phyloP scores from a whole-genome alignment of 306 rosid genomes.

The Delonix regia region DNA sequence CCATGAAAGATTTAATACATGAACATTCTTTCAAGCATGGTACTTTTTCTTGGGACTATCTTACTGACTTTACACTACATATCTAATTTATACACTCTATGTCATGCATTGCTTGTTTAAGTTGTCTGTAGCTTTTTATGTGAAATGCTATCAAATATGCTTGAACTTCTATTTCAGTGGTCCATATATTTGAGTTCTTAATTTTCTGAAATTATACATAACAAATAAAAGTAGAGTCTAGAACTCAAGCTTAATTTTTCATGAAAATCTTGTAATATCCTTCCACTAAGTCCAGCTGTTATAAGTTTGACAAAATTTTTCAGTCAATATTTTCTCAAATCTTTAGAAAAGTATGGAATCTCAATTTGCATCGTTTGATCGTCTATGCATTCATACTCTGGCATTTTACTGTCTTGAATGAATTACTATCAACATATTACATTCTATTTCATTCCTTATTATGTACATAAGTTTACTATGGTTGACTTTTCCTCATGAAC shows the following conservation, averaged over 20 bases:
- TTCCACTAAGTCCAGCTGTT: not conserved
- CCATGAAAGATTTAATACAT: slow-evolving; percentile 2
- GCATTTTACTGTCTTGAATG: slow-evolving; percentile 1
- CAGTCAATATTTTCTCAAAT: not conserved
- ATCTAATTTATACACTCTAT: not conserved
- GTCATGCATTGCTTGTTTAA: not conserved
- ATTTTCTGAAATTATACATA: not conserved
- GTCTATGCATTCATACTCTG: slow-evolving; percentile 11
- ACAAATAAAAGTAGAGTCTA: slow-evolving; percentile 10
- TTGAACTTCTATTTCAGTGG: not conserved
- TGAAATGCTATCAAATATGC: not conserved
- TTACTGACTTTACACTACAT: not conserved
- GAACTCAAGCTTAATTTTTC: not conserved
- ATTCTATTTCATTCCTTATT: not conserved
- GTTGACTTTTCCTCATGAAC: slow-evolving; percentile 6
- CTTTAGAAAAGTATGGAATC: not conserved
- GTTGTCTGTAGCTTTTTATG: not conserved
- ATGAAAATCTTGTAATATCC: not conserved
- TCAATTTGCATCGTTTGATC: slow-evolving; percentile 22
- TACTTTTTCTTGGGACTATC: not conserved
- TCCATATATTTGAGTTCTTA: not conserved
- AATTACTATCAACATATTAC: slow-evolving; percentile 2
- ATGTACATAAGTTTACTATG: slow-evolving; percentile 1
- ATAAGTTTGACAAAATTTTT: not conserved
- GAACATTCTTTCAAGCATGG: slow-evolving; percentile 9